Conservation (phyloP, 331 rosid genomes). For the Malus hybrid region DNA sequence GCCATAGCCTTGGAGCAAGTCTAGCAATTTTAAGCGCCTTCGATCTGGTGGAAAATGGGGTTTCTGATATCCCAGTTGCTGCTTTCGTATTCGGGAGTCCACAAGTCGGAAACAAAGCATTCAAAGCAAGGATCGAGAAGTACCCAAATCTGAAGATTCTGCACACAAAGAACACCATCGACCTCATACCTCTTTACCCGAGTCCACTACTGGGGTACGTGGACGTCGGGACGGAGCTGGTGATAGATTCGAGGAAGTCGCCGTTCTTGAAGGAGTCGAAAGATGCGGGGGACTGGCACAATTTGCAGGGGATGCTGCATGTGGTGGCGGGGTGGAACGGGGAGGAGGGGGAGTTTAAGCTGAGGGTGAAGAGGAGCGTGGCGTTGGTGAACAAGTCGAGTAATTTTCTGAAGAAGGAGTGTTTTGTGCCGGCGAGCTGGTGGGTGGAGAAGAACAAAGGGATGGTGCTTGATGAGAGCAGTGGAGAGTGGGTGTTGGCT, state of each 20-base stretch:
- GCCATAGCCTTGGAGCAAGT: slow-evolving; percentile 60
- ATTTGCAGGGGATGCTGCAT: slow-evolving; percentile 63
- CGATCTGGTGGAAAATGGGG: slow-evolving; percentile 53
- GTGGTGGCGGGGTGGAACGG: slow-evolving; percentile 78
- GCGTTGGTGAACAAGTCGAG: slow-evolving; percentile 60
- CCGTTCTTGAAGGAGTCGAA: slow-evolving; percentile 46
- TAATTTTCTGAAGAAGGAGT: slow-evolving; percentile 37
- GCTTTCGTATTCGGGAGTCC: slow-evolving; percentile 59
- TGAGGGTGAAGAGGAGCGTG: slow-evolving; percentile 59
- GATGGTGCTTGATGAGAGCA: slow-evolving; percentile 31
- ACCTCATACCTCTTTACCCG: slow-evolving; percentile 39
- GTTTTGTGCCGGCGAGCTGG: slow-evolving; percentile 40
- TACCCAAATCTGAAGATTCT: slow-evolving; percentile 40
- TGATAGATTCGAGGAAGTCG: slow-evolving; percentile 53
- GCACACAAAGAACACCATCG: slow-evolving; percentile 49
- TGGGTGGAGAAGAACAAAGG: slow-evolving; percentile 73
- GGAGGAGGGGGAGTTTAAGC: slow-evolving; percentile 27
- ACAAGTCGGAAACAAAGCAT: slow-evolving; percentile 53
- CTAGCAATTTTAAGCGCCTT: slow-evolving; percentile 45
- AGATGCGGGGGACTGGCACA: slow-evolving; percentile 60
- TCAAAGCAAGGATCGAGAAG: slow-evolving; percentile 27
- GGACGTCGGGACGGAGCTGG: slow-evolving; percentile 35
- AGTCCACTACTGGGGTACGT: slow-evolving; percentile 40
- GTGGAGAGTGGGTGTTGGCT: slow-evolving; percentile 58
- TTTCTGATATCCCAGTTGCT: slow-evolving; percentile 28